Percentiles rank a stretch among this genome's conserved stretches.
Evolutionary conservation across 192 early-diverging fungal species (phyloP).

Genomic region (Physocladia obscura): DNA sequence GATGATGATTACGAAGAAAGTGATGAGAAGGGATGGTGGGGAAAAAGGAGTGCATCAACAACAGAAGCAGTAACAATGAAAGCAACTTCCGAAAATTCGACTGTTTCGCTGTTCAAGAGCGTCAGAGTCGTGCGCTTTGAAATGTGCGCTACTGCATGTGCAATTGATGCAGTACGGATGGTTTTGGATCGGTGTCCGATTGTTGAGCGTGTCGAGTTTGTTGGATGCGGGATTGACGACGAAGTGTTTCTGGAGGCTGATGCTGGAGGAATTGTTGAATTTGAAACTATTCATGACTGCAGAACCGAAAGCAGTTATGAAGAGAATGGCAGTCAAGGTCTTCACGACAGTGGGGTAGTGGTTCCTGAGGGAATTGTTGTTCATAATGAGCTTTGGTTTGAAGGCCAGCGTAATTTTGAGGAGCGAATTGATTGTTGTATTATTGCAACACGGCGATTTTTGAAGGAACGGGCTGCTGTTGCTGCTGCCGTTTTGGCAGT

Average conservation of each 20-base stretch:
- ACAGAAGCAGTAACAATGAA: neutral
- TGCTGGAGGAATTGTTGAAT: conserved; percentile 18
- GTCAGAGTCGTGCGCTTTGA: conserved; percentile 25
- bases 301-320: neutral
- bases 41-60: neutral
- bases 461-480: neutral
- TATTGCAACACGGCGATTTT: neutral
- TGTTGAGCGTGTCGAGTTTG: conserved; percentile 33
- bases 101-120: neutral
- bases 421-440: conserved; percentile 16
- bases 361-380: neutral
- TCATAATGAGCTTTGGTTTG: conserved; percentile 8
- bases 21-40: conserved; percentile 13
- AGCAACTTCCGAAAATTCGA: neutral
- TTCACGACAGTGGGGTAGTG: neutral
- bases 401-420: neutral
- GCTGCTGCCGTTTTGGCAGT: neutral
- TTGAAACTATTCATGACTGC: no score
- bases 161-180: conserved; percentile 29
- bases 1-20: neutral
- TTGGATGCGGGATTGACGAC: conserved; percentile 20
- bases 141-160: conserved; percentile 22
- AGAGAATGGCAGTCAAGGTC: neutral
- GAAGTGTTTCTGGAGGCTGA: conserved; percentile 22
- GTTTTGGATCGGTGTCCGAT: conserved; percentile 22